Conservation (phyloP, 179 eudicot genomes). For the Silene vulgaris region DNA sequence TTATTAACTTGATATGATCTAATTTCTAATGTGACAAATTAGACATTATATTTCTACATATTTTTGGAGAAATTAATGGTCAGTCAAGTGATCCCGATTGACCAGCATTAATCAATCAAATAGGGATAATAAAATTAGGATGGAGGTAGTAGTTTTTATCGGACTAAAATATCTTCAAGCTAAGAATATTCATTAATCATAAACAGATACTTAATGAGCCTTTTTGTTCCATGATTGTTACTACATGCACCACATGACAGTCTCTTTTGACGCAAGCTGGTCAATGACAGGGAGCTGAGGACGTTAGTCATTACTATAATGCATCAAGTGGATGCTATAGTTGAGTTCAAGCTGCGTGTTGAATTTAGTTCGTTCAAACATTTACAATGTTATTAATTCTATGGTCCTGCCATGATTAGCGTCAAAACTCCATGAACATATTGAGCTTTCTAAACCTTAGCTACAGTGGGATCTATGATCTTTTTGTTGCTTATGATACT, state of each 20-base stretch:
- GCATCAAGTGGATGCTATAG: neutral
- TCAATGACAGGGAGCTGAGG: neutral
- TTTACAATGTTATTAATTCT: neutral
- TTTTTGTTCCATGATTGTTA: neutral
- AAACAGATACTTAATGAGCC: neutral
- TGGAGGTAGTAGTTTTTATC: neutral
- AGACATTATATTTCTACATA: neutral
- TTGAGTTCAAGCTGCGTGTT: neutral
- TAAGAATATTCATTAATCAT: neutral
- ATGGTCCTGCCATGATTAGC: neutral
- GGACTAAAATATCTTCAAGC: neutral
- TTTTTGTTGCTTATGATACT: neutral
- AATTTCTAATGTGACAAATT: neutral
- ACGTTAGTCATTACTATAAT: neutral
- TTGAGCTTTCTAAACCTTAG: neutral
- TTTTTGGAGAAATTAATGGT: constrained; percentile 1
- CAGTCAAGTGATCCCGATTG: neutral
- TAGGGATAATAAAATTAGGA: neutral
- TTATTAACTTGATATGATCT: neutral
- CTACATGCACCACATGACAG: neutral
- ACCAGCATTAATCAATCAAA: neutral
- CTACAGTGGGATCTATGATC: neutral
- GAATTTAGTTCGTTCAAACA: neutral
- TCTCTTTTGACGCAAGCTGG: neutral
- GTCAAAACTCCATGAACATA: neutral